Evolutionary conservation across 352 stramenopile genomes (phyloP).

Genomic region (Phytophthora citrophthora): DNA sequence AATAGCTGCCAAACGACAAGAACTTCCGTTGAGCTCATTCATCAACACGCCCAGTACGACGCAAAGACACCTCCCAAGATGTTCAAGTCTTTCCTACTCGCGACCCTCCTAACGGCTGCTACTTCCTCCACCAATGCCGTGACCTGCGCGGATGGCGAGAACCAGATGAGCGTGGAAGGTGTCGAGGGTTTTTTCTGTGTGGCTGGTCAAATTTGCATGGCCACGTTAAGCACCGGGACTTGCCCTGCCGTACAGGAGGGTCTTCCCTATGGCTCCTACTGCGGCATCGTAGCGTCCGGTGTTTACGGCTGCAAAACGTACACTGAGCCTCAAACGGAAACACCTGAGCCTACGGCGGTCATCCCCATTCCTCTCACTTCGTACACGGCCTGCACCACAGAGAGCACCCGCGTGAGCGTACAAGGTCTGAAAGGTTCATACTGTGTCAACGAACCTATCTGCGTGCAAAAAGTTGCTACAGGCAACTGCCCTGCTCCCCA

Average conservation of each 20-base stretch:
- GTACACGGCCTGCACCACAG: slow-evolving; percentile 13
- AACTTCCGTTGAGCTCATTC: slow-evolving; percentile 12
- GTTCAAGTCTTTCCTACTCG: slow-evolving; percentile 39
- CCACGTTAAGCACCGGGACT: slow-evolving; percentile 25
- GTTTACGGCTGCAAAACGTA: slow-evolving; percentile 45
- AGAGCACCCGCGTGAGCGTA: slow-evolving; percentile 32
- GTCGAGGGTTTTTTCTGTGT: slow-evolving; percentile 41
- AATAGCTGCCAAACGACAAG: background rate
- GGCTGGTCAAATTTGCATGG: slow-evolving; percentile 28
- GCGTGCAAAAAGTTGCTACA: slow-evolving; percentile 31
- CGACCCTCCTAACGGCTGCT: slow-evolving; percentile 24
- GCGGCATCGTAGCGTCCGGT: slow-evolving; percentile 34
- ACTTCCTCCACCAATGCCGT: slow-evolving; percentile 16
- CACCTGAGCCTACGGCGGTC: slow-evolving; percentile 7
- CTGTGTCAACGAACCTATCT: slow-evolving; percentile 46
- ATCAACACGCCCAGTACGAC: slow-evolving; percentile 17
- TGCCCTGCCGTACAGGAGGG: slow-evolving; percentile 34
- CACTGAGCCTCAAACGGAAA: slow-evolving; percentile 11
- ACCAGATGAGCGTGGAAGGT: slow-evolving; percentile 45
- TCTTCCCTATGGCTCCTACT: slow-evolving; percentile 43
- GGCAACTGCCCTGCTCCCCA: slow-evolving; percentile 50
- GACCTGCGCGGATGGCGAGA: slow-evolving; percentile 22
- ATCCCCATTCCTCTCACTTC: slow-evolving; percentile 1
- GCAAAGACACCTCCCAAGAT: slow-evolving; percentile 18
- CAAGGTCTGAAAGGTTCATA: slow-evolving; percentile 50